These are phyloP conservation scores for Debaryomyces robertsiae DNA, from an alignment of 1,139 yeast species.

Conservation along the genomic window DNA sequence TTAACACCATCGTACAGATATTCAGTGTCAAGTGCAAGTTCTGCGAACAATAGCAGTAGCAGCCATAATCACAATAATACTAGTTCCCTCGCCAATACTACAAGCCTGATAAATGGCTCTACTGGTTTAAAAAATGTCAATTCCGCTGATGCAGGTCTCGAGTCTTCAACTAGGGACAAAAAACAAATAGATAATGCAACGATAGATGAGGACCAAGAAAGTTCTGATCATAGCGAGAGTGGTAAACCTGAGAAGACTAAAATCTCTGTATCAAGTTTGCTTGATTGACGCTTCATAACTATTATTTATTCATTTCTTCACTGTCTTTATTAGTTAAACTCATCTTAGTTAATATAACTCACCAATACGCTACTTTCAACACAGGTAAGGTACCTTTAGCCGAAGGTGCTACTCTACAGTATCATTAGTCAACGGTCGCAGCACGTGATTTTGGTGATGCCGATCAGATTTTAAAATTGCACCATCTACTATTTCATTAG, in stretches of 20 bases:
- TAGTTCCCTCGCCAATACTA: constrained; percentile 1
- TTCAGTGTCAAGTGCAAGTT: constrained; percentile 27
- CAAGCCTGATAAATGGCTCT: neutral
- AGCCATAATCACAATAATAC: neutral
- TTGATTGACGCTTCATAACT: constrained; percentile 20
- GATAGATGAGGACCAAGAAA: constrained; percentile 4
- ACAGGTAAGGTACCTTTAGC: no score
- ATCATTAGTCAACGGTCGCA: no score
- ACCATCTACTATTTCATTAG: neutral
- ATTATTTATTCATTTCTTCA: constrained; percentile 6
- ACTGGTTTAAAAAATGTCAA: constrained; percentile 8
- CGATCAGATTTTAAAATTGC: neutral
- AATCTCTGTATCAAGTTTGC: constrained; percentile 28
- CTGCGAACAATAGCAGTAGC: neutral
- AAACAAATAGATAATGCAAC: neutral
- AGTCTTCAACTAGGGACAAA: constrained; percentile 12
- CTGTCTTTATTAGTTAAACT: constrained; percentile 3
- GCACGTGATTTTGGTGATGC: neutral
- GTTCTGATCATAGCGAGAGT: neutral
- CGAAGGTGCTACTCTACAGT: no score
- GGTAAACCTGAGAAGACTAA: constrained; percentile 16
- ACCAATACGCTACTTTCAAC: neutral
- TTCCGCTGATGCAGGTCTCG: constrained; percentile 16
- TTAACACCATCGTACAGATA: constrained; percentile 32
- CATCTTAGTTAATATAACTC: neutral